A percentile compares a stretch with the other conserved stretches of the same genome.
These are phyloP conservation scores for Monosporascus sp. DNA, from an alignment of 2,329 filamentous ascomycete species.

Conservation along the genomic window DNA sequence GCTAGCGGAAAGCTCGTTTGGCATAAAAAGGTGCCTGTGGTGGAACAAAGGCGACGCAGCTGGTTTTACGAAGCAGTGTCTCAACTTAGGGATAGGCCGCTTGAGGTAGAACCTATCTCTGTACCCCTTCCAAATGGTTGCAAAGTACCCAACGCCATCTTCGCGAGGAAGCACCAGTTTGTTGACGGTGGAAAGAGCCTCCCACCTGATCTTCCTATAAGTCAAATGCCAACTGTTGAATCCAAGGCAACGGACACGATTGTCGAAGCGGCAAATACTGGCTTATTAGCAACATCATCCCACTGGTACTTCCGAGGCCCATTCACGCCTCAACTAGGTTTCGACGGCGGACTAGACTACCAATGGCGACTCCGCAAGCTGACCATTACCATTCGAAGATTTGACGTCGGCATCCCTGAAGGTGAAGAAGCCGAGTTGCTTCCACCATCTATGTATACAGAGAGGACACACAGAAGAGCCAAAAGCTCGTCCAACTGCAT, in stretches of 20 bases:
- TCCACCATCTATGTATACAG: background rate
- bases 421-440: background rate
- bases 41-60: slow-evolving; percentile 22
- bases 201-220: slow-evolving; percentile 26
- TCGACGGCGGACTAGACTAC: slow-evolving; percentile 40
- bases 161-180: slow-evolving; percentile 37
- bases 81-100: slow-evolving; percentile 12
- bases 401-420: slow-evolving; percentile 11
- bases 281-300: slow-evolving; percentile 17
- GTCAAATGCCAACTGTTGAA: slow-evolving; percentile 37
- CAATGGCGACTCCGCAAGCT: slow-evolving; percentile 25
- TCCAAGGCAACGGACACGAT: slow-evolving; percentile 33
- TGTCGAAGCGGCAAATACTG: slow-evolving; percentile 21
- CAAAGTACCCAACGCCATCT: slow-evolving; percentile 38
- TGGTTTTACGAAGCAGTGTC: slow-evolving; percentile 21
- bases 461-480: background rate
- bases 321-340: slow-evolving; percentile 40
- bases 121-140: slow-evolving; percentile 29
- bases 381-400: slow-evolving; percentile 12
- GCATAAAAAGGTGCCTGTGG: slow-evolving; percentile 12
- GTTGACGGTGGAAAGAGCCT: slow-evolving; percentile 27
- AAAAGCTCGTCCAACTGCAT: background rate
- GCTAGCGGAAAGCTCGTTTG: slow-evolving; percentile 11
- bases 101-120: slow-evolving; percentile 4
- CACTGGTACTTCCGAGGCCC: slow-evolving; percentile 34